Percentiles rank a stretch among this genome's conserved stretches.
These are phyloP conservation scores for Cyclaneusma minus DNA, from an alignment of 2,329 filamentous ascomycete genomes.

Conservation along the genomic window DNA sequence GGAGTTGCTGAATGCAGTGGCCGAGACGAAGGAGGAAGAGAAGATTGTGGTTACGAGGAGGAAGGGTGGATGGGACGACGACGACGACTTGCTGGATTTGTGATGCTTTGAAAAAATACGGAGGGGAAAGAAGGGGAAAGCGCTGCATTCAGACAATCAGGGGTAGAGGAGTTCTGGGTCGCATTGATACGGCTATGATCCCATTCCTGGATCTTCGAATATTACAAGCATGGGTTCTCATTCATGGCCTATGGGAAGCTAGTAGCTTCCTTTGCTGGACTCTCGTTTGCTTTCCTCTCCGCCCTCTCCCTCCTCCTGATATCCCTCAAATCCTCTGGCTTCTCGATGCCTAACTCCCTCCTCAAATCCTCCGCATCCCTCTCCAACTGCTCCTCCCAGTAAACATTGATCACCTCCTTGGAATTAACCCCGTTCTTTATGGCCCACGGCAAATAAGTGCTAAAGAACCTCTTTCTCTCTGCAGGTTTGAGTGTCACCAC, in stretches of 20 bases:
- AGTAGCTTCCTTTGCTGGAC: too few species aligned
- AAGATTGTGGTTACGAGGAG: conserved; percentile 78
- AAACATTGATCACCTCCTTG: conserved; percentile 83
- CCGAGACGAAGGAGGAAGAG: conserved; percentile 60
- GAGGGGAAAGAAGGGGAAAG: not conserved
- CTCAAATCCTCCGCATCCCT: conserved; percentile 68
- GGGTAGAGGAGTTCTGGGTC: too few species aligned
- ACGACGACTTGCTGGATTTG: conserved; percentile 56
- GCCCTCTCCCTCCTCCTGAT: conserved; percentile 58
- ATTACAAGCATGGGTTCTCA: too few species aligned
- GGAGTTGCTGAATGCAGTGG: conserved; percentile 71
- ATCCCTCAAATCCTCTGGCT: conserved; percentile 69
- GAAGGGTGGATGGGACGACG: conserved; percentile 75
- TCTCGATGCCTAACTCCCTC: conserved; percentile 64
- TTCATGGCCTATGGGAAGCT: too few species aligned
- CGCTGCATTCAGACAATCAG: too few species aligned
- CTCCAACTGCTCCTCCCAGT: conserved; percentile 91
- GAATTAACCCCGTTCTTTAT: conserved; percentile 62
- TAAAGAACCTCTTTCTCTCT: conserved; percentile 52
- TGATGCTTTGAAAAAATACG: conserved; percentile 15
- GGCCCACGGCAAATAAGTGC: conserved; percentile 80
- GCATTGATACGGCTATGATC: too few species aligned
- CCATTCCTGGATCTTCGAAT: too few species aligned
- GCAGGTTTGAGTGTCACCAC: conserved; percentile 44
- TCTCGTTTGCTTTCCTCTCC: conserved; percentile 50